These are phyloP conservation scores for Xylaria sp. DNA, from an alignment of 2,329 filamentous ascomycete species.

Conservation along the genomic window DNA sequence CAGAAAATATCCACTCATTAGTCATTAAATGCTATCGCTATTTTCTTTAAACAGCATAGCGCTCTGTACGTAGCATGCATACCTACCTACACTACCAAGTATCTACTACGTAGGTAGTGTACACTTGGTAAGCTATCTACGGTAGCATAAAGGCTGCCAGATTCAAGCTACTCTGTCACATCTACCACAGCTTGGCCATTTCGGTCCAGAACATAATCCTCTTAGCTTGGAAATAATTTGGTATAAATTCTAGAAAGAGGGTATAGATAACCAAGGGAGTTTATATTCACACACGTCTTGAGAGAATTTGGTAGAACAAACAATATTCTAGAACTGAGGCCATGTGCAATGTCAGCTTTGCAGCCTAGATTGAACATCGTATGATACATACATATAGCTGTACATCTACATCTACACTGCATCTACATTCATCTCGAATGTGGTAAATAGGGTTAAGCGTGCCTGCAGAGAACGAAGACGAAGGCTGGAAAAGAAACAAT, in stretches of 20 bases:
- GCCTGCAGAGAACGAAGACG: background rate
- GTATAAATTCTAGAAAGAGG: background rate
- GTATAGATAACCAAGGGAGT: background rate
- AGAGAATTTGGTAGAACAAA: conserved; percentile 1
- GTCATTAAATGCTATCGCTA: background rate
- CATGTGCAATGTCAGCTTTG: conserved; percentile 8
- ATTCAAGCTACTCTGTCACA: no score
- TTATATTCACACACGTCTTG: conserved; percentile 17
- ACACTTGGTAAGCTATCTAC: no score
- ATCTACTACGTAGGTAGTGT: no score
- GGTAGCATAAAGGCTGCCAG: no score
- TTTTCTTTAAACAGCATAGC: no score
- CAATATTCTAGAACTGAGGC: background rate
- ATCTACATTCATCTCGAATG: conserved; percentile 7
- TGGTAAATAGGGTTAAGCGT: conserved; percentile 2
- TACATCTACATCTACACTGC: background rate
- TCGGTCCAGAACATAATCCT: background rate
- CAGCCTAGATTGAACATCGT: conserved; percentile 4
- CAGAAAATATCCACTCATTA: conserved; percentile 2
- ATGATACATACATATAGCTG: conserved; percentile 15
- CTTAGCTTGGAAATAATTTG: background rate
- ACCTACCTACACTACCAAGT: no score
- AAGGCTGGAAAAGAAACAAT: background rate
- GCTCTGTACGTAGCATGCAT: no score
- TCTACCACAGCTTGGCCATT: no score